Conservation (phyloP, 345 rosid genomes). For the Sonneratia alba region DNA sequence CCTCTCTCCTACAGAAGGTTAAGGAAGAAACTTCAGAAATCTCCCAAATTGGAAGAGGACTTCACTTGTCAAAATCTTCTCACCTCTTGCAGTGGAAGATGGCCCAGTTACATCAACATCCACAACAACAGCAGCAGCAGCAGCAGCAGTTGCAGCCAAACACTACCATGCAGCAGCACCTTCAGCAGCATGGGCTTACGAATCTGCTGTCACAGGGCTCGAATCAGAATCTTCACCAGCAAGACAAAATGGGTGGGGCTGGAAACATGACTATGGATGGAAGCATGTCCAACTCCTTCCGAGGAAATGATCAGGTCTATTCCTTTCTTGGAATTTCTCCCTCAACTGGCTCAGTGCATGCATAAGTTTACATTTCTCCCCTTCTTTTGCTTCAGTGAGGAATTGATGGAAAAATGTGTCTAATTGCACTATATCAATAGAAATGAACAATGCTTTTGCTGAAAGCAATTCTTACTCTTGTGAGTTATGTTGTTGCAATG, state of each 20-base stretch:
- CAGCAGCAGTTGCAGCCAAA: conserved; percentile 32
- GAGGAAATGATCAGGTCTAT: conserved; percentile 96
- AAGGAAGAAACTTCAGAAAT: neutral
- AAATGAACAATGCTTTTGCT: neutral
- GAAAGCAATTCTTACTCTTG: neutral
- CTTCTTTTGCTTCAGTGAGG: neutral
- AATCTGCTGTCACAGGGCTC: conserved; percentile 74
- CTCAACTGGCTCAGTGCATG: neutral
- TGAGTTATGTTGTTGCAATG: neutral
- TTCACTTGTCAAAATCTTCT: neutral
- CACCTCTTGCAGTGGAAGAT: conserved; percentile 40
- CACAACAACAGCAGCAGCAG: conserved; percentile 40
- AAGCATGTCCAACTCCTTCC: conserved; percentile 79
- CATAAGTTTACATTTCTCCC: neutral
- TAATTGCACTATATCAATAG: neutral
- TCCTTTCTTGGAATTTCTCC: neutral
- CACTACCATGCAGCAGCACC: conserved; percentile 46
- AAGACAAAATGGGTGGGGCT: conserved; percentile 77
- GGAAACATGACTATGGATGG: conserved; percentile 70
- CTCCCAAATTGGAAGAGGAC: neutral
- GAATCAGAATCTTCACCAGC: conserved; percentile 49
- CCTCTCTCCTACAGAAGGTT: neutral
- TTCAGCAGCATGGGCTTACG: conserved; percentile 43
- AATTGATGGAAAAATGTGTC: neutral
- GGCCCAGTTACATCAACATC: conserved; percentile 46